These are phyloP conservation scores for Serendipita sp. DNA, from an alignment of 768 basidiomycete species.

Conservation along the genomic window DNA sequence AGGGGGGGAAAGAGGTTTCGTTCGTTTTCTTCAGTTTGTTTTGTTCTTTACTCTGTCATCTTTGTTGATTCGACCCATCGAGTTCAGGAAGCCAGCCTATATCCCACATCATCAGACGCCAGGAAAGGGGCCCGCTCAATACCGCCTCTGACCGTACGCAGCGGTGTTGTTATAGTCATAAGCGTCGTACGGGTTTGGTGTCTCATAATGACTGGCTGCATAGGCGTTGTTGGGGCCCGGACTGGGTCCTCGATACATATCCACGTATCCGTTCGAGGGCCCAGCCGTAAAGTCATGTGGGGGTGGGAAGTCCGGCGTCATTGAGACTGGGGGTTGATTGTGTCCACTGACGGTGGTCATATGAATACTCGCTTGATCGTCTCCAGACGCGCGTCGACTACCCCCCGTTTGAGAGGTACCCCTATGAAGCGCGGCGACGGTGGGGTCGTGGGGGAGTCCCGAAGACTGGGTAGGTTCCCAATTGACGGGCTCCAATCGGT, in stretches of 20 bases:
- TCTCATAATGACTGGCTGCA: background rate
- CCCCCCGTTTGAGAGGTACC: constrained; percentile 10
- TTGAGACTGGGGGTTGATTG: constrained; percentile 10
- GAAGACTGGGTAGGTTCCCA: constrained; percentile 58
- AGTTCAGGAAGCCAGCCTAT: no score
- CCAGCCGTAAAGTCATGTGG: constrained; percentile 61
- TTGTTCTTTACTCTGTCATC: no score
- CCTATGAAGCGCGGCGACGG: constrained; percentile 20
- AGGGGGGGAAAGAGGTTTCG: no score
- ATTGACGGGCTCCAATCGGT: constrained; percentile 75
- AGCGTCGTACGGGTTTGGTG: background rate
- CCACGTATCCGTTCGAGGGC: constrained; percentile 63
- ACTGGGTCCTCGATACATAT: constrained; percentile 60
- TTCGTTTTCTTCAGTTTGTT: no score
- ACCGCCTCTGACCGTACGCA: constrained; percentile 1
- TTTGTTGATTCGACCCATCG: no score
- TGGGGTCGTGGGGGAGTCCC: constrained; percentile 10
- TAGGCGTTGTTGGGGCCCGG: constrained; percentile 33
- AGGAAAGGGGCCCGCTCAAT: background rate
- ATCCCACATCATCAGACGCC: no score
- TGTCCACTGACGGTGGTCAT: background rate
- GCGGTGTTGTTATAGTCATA: background rate
- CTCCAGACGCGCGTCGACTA: constrained; percentile 19
- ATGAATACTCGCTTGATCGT: constrained; percentile 16
- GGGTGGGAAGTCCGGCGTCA: constrained; percentile 37